These are phyloP conservation scores for Carex pumila DNA, from an alignment of 176 grass and related monocot genomes.

Conservation along the genomic window DNA sequence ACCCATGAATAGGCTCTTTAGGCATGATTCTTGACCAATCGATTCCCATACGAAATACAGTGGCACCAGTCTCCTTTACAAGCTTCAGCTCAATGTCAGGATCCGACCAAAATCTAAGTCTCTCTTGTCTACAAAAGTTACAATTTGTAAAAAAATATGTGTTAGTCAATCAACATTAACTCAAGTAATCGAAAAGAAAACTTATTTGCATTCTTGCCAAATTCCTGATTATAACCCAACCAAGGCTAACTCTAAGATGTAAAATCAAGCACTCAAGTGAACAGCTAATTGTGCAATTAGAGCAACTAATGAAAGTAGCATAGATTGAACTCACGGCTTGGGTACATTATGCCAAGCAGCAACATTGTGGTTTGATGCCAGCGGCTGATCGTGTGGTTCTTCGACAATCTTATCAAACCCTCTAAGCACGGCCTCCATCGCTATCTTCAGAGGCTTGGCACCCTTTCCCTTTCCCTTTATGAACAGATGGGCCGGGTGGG, in stretches of 20 bases:
- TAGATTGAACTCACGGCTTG: constrained; percentile 50
- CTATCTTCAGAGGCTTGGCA: constrained; percentile 54
- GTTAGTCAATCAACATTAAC: neutral
- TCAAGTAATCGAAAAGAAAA: neutral
- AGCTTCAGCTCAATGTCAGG: constrained; percentile 88
- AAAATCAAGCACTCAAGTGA: neutral
- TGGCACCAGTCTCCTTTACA: constrained; percentile 69
- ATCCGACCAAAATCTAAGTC: constrained; percentile 96
- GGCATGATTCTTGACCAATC: constrained; percentile 92
- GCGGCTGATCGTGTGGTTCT: constrained; percentile 20
- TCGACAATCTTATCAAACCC: constrained; percentile 60
- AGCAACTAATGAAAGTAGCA: too few species aligned
- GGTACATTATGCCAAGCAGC: constrained; percentile 96
- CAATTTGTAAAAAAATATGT: neutral
- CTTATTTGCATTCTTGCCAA: too few species aligned
- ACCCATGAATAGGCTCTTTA: constrained; percentile 46
- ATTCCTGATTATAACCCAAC: too few species aligned
- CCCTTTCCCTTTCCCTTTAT: neutral
- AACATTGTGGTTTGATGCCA: constrained; percentile 49
- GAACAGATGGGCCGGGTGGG: constrained; percentile 34
- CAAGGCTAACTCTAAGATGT: too few species aligned
- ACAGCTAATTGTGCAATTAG: neutral
- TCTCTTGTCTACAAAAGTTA: constrained; percentile 56
- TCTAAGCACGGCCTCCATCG: constrained; percentile 84
- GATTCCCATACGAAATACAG: constrained; percentile 82